Base-by-base conservation (phyloP, 2,329 filamentous ascomycete genomes). In the Pseudohalonectria lignicola region DNA sequence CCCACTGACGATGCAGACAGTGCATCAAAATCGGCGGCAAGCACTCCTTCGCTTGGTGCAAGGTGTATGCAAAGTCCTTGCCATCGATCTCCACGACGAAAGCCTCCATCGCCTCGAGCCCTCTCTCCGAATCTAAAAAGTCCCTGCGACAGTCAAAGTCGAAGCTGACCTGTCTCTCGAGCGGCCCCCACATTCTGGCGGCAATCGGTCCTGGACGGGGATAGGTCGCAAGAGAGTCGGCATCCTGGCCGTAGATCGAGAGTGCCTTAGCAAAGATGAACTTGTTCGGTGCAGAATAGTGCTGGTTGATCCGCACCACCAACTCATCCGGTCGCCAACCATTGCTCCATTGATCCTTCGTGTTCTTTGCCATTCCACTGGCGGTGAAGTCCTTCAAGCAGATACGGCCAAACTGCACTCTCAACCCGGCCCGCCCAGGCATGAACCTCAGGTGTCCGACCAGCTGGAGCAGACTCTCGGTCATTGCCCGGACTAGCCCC, bases 1-100 rank as follows among this genome's bases (percentile, higher is more conserved):
- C 55, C 55, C 53, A 59, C 34, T 52, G 46, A 12, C 50, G 52
- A 4, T 44, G 47, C 13, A 56, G 43, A 16, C 50, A 55, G 41
- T 59, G 55, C 7, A 59, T 41, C 37, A 44, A 49, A 11, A 55
- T 34, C 5, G 47, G 45, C 5, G 39, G 39, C 8, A 43, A 37
- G 4, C 23, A 39, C 29, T 48, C 37, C 13, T 38, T 21, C 3
- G 39, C n/a, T 10, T 45, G 30, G n/a, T 45, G 52, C 17, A 55
- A 41, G 7, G 30, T 46, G 37, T 50, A 54, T 0, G 37, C 40
- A 25, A 53, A 53, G 3, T 29, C 28, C 1, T 31, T 37, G 3
- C 32, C 13, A 28, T 53, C 42, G 12, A 53, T 39, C 26, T 50
- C 47, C n/a, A 53, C 42, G 1, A 52, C 40, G 36, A 50, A 47